Evolutionary conservation across 495 filamentous ascomycete species (phyloP), one percentile per base, ranked within the genome.

Genomic region (Xylaria bambusicola): DNA sequence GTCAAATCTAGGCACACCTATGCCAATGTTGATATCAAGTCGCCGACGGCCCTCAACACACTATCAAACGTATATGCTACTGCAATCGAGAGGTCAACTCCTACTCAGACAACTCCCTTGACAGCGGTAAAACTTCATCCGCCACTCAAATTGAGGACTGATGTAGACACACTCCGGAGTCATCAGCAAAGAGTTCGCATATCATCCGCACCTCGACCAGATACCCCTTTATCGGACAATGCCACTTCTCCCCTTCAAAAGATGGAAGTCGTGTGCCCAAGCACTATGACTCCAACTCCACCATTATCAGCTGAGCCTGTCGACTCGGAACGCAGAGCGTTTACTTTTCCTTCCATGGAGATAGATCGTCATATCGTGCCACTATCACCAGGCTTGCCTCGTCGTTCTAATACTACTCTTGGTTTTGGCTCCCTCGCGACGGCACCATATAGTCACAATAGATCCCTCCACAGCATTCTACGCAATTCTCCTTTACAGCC

Each of bases 1-100:
- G 67, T 72, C 48, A 66, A 72, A 6, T 62, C 71, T 47, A 74
- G 71, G 51, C 62, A 60, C 15, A 65, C 74, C 26, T 70, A 74
- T 36, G 62, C 72, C 15, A 66, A 68, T 46, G 69, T 86, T 2
- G 80, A 88, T 40, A 77, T 88, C 17, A 83, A 82, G 29, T 92
- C 90, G 7, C 89, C 90, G 6, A 94, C 90, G 4, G 75, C 85
- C 21, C 88, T 89, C 70, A 95, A 93, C 69, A 95, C 90, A 35
- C 87, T 91, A 63, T 85, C 84, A 31, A 94, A 95, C 70, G 84
- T 86, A 56, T 91, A 92, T 68, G 86, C 88, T 27, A 81, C 82
- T 31, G 75, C 82, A n/a, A 85, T 84, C 15, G 84, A 88, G 48
- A 79, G 83, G 48, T 86, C 88, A 33, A 83, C 86, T 6, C 83